Conservation (phyloP, 768 basidiomycete species). For the Macrolepiota fuliginosa region DNA sequence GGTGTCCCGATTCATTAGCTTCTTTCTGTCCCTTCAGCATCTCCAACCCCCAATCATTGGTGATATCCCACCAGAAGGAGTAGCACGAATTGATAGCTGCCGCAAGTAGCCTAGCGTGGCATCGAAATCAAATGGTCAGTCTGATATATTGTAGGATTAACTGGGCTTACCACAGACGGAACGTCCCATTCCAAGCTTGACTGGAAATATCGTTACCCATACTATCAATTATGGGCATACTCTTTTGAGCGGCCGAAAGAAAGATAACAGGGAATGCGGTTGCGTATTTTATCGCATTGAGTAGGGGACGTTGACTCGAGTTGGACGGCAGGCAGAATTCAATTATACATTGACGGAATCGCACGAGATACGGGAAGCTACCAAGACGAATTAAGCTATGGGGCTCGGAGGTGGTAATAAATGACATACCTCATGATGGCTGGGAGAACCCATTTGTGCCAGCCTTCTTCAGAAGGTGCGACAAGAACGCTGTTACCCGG, state of each 20-base stretch:
- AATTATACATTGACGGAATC: constrained; percentile 90
- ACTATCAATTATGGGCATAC: constrained; percentile 59
- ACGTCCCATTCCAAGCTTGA: constrained; percentile 70
- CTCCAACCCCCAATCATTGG: constrained; percentile 95
- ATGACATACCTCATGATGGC: constrained; percentile 77
- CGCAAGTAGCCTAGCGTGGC: constrained; percentile 64
- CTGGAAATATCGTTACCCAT: constrained; percentile 37
- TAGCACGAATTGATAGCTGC: constrained; percentile 88
- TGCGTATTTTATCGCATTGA: constrained; percentile 95
- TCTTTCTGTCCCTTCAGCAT: constrained; percentile 46
- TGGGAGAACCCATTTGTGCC: constrained; percentile 75
- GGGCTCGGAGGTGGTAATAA: not conserved
- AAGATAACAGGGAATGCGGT: constrained; percentile 96
- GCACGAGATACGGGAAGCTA: constrained; percentile 84
- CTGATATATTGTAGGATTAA: not conserved
- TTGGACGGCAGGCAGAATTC: constrained; percentile 71
- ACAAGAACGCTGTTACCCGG: constrained; percentile 74
- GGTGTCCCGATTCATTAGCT: constrained; percentile 24
- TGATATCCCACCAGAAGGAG: constrained; percentile 99
- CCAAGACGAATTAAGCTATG: constrained; percentile 1
- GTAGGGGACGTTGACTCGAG: constrained; percentile 68
- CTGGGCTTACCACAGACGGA: constrained; percentile 69
- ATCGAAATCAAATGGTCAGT: constrained; percentile 8
- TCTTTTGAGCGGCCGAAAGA: constrained; percentile 86
- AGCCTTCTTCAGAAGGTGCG: constrained; percentile 59